Base-by-base conservation (phyloP, 2,329 filamentous ascomycete species). In the Ophiocordyceps camponoti-leonardi region DNA sequence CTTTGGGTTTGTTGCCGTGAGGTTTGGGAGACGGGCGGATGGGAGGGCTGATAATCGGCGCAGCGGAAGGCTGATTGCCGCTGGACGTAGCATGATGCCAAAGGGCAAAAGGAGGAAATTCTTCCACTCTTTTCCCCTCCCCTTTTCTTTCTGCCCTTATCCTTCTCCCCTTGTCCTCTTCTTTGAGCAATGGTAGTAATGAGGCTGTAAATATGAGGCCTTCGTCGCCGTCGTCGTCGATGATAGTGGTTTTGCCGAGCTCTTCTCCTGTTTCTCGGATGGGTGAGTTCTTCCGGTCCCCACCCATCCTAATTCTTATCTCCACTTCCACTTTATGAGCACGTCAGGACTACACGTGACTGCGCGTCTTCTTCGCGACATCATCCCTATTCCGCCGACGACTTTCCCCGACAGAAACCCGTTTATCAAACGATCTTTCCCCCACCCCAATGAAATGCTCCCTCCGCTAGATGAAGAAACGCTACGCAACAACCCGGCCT, bases 401-500 rank as follows among this genome's bases (percentile, higher is more conserved):
- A 28, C 26, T 28, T 8, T 28, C 5, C 26, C 26, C 26, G 26
- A 28, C 10, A 10, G 4, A 28, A 28, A 28, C 26, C 26, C 22
- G 22, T n/a, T n/a, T n/a, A 11, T 6, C 26, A 4, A 8, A 28
- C 26, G 26, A 10, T n/a, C 26, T 28, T 28, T 8, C 7, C 7
- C 26, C 10, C 11, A 2, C 26, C 26, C 26, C 10, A 42, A 22
- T 8, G 22, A 31, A 14, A 79, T 79, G 74, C 59, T 80, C 2
- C 77, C 77, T 0, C 75, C 74, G 0, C 59, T 80, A 10, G 75
- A 80, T 19, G 64, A 71, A 10, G 52, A 66, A 0, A 61, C 80
- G 18, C 57, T 81, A 1, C 58, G 67, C 45, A 67, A 64, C 47
- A 80, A 81, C 50, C 76, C 76, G 0, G 67, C 73, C 20, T 81